Conservation (phyloP, 169 alveolate species). For the Plasmodium berghei region DNA sequence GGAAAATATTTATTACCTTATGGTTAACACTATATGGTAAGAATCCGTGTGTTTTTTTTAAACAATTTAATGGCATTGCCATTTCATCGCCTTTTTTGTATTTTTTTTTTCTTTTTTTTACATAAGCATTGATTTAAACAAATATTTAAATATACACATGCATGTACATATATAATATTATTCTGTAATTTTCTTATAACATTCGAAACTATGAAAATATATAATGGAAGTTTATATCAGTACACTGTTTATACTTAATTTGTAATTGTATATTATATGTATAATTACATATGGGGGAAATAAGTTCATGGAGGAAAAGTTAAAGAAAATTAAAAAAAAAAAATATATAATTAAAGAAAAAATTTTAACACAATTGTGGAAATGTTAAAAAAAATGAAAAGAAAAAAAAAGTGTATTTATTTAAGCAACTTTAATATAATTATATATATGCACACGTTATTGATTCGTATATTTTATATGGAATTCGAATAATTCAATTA, state of each 20-base stretch:
- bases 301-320: not conserved
- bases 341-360: not conserved
- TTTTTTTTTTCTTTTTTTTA: not conserved
- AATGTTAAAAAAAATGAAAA: not conserved
- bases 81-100: constrained; percentile 10
- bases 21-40: constrained; percentile 32
- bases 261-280: not conserved
- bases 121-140: not conserved
- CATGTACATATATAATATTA: not conserved
- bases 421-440: too few species aligned
- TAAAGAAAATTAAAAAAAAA: constrained; percentile 1
- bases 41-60: constrained; percentile 9
- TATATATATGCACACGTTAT: too few species aligned
- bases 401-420: not conserved
- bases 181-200: not conserved
- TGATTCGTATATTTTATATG: too few species aligned
- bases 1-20: constrained; percentile 28
- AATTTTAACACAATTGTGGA: not conserved
- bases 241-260: not conserved
- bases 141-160: not conserved
- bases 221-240: too few species aligned
- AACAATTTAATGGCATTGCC: constrained; percentile 29
- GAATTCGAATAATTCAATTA: too few species aligned
- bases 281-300: not conserved
- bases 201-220: too few species aligned